Percentiles rank a stretch among this genome's conserved stretches.
Evolutionary conservation across 805 yeast genomes (phyloP).

Genomic region (Candida sanyiensis): DNA sequence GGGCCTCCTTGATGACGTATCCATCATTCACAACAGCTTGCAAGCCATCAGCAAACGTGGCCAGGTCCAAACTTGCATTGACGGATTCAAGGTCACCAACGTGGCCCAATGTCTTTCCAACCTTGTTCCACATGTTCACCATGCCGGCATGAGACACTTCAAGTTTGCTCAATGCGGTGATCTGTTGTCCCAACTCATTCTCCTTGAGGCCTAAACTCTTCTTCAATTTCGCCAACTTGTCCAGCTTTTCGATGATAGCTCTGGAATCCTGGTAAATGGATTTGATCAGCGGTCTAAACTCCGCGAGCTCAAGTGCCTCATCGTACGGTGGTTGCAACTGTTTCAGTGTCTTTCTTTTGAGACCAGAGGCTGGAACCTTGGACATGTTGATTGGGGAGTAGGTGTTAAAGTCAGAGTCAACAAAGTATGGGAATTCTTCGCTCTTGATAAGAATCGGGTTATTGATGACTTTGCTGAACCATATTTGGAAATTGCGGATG

Average conservation of each 20-base stretch:
- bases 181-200: constrained; percentile 42
- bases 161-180: constrained; percentile 33
- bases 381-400: constrained; percentile 46
- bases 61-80: constrained; percentile 65
- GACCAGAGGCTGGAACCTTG: constrained; percentile 72
- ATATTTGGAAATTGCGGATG: constrained; percentile 59
- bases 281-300: constrained; percentile 83
- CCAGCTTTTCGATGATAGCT: constrained; percentile 49
- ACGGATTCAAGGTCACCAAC: constrained; percentile 75
- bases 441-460: constrained; percentile 82
- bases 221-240: constrained; percentile 43
- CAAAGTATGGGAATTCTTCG: constrained; percentile 81
- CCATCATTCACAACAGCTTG: constrained; percentile 64
- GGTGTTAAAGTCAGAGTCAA: constrained; percentile 66
- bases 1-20: constrained; percentile 82
- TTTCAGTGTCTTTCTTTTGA: constrained; percentile 82
- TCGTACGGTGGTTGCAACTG: constrained; percentile 92
- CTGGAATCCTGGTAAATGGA: constrained; percentile 56
- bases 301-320: constrained; percentile 72
- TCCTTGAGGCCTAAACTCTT: constrained; percentile 49
- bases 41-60: constrained; percentile 72
- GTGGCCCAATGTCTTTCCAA: constrained; percentile 60
- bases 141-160: constrained; percentile 64
- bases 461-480: constrained; percentile 71
- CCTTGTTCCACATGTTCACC: constrained; percentile 71